phyloP scores from a whole-genome alignment of 2,329 filamentous ascomycete genomes.

The Stylonectria norvegica region DNA sequence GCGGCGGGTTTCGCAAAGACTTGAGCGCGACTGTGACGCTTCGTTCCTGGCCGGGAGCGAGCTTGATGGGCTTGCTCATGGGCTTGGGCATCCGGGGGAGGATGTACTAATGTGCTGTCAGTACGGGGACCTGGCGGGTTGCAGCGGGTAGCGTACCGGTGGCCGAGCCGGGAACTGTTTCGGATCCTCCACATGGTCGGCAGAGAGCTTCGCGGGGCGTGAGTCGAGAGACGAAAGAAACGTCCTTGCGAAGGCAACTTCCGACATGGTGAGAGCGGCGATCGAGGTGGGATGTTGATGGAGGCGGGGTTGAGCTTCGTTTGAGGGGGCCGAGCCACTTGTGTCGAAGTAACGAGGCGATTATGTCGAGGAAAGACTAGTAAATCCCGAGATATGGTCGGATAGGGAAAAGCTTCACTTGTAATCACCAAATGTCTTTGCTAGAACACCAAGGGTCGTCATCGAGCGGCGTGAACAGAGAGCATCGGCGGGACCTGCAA shows the following conservation, averaged over 20 bases:
- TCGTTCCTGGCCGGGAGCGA: slow-evolving; percentile 51
- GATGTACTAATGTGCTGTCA: slow-evolving; percentile 54
- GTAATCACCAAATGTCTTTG: neutral
- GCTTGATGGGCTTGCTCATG: slow-evolving; percentile 48
- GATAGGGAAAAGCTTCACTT: neutral
- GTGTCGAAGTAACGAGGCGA: too few species aligned
- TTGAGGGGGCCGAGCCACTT: too few species aligned
- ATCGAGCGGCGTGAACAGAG: slow-evolving; percentile 14
- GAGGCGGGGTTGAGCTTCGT: slow-evolving; percentile 21
- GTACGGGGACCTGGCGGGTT: slow-evolving; percentile 1
- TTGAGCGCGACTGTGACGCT: slow-evolving; percentile 62
- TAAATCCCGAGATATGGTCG: neutral
- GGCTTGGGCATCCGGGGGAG: slow-evolving; percentile 64
- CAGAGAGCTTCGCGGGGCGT: slow-evolving; percentile 74
- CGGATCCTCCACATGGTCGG: slow-evolving; percentile 87
- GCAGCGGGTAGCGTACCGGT: slow-evolving; percentile 54
- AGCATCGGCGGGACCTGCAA: slow-evolving; percentile 13
- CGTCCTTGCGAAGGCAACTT: slow-evolving; percentile 77
- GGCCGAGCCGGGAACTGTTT: slow-evolving; percentile 71
- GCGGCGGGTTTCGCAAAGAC: slow-evolving; percentile 71
- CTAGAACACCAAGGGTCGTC: slow-evolving; percentile 13
- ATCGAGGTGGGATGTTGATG: slow-evolving; percentile 7
- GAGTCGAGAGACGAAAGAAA: slow-evolving; percentile 80
- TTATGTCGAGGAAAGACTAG: too few species aligned
- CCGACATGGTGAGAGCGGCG: slow-evolving; percentile 57